Conservation (phyloP, 1,139 yeast genomes). For the Arxiozyma heterogenica region DNA sequence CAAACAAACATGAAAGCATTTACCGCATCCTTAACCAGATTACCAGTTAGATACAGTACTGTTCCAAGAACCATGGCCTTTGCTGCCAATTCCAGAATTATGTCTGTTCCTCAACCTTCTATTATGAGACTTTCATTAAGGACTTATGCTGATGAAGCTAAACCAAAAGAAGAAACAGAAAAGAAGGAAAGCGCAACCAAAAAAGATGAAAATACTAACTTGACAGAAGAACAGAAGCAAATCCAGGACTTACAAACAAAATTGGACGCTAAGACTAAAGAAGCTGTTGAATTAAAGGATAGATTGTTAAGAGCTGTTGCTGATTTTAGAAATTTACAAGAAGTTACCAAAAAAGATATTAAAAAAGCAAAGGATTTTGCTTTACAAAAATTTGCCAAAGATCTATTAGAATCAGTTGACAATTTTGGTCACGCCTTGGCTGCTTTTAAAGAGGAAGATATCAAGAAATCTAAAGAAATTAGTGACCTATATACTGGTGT, state of each 20-base stretch:
- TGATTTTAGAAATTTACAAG: slow-evolving; percentile 89
- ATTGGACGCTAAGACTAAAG: slow-evolving; percentile 63
- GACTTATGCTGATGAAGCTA: slow-evolving; percentile 22
- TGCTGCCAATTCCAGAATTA: not conserved
- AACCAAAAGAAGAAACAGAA: slow-evolving; percentile 9
- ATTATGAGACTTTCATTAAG: slow-evolving; percentile 2
- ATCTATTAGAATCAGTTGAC: slow-evolving; percentile 80
- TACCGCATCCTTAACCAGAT: slow-evolving; percentile 2
- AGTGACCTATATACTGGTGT: slow-evolving; percentile 81
- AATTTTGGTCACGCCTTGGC: slow-evolving; percentile 82
- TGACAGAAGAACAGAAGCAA: slow-evolving; percentile 16
- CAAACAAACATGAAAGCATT: slow-evolving; percentile 6
- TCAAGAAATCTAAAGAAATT: slow-evolving; percentile 52
- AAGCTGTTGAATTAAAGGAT: slow-evolving; percentile 73
- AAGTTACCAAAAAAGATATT: slow-evolving; percentile 77
- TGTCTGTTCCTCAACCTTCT: not conserved
- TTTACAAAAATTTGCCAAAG: slow-evolving; percentile 85
- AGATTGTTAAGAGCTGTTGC: slow-evolving; percentile 78
- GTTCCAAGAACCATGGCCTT: slow-evolving; percentile 4
- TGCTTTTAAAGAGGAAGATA: slow-evolving; percentile 58
- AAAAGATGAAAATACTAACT: slow-evolving; percentile 4
- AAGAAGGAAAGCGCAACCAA: slow-evolving; percentile 4
- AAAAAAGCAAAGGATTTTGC: slow-evolving; percentile 88
- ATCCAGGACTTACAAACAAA: slow-evolving; percentile 40
- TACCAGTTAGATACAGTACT: slow-evolving; percentile 3